A percentile compares a stretch with the other conserved stretches of the same genome.
These are phyloP conservation scores for Cladosporium sp. DNA, from an alignment of 2,329 filamentous ascomycete genomes.

Conservation along the genomic window DNA sequence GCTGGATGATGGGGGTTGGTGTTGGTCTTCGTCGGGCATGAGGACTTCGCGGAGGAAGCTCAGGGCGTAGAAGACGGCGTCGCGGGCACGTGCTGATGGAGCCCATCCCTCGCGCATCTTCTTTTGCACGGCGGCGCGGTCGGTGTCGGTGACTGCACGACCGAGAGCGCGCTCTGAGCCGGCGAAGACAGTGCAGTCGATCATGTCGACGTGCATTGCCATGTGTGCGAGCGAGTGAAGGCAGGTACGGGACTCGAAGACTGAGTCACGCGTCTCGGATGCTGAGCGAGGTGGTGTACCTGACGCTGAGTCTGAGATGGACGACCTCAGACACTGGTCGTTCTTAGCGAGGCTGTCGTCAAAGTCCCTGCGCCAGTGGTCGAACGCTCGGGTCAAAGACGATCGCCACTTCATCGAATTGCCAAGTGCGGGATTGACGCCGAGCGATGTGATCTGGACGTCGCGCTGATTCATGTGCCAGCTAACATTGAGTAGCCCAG, in stretches of 20 bases:
- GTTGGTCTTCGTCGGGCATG: constrained; percentile 56
- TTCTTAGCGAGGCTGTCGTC: constrained; percentile 73
- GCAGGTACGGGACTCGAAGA: constrained; percentile 85
- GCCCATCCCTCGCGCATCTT: constrained; percentile 91
- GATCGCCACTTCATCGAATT: constrained; percentile 89
- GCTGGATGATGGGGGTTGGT: constrained; percentile 11
- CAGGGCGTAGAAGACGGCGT: constrained; percentile 89
- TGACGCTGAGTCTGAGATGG: neutral
- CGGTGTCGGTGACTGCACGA: constrained; percentile 76
- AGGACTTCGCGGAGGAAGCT: constrained; percentile 86
- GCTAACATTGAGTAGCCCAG: constrained; percentile 85
- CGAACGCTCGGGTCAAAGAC: constrained; percentile 82
- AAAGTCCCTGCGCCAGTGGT: constrained; percentile 91
- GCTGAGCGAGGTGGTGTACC: constrained; percentile 10
- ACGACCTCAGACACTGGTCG: constrained; percentile 17
- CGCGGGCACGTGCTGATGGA: constrained; percentile 79
- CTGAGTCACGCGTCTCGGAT: constrained; percentile 61
- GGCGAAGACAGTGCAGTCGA: constrained; percentile 96
- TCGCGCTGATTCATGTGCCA: constrained; percentile 99
- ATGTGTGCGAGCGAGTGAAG: constrained; percentile 94
- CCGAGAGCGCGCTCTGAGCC: constrained; percentile 82
- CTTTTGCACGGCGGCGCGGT: constrained; percentile 75
- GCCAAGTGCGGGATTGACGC: constrained; percentile 70
- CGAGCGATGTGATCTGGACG: constrained; percentile 86
- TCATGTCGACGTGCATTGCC: constrained; percentile 95